Conservation (phyloP, 192 early-diverging fungal genomes). For the Glomus cerebriforme region DNA sequence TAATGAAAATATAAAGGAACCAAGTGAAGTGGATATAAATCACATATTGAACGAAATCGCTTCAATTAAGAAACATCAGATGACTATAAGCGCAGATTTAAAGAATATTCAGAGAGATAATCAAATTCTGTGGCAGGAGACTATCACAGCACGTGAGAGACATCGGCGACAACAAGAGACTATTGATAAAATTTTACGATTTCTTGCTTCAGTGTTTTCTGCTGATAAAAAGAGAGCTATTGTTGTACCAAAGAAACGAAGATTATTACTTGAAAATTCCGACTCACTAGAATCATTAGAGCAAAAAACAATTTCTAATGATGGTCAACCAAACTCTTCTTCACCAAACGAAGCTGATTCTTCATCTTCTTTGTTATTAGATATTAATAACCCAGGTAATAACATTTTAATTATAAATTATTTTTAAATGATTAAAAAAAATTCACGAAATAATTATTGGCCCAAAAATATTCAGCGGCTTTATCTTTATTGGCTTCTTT, state of each 20-base stretch:
- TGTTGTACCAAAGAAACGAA: conserved; percentile 51
- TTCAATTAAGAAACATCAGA: conserved; percentile 87
- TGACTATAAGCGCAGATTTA: conserved; percentile 84
- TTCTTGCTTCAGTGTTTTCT: conserved; percentile 86
- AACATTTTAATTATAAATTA: background rate
- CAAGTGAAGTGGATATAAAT: conserved; percentile 51
- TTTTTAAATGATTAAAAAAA: background rate
- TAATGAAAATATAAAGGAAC: conserved; percentile 44
- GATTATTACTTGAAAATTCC: conserved; percentile 22
- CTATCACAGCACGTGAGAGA: conserved; percentile 68
- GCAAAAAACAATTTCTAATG: background rate
- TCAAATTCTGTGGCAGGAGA: conserved; percentile 87
- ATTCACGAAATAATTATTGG: background rate
- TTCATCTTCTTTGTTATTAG: background rate
- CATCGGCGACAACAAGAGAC: conserved; percentile 87
- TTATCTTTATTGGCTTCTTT: conserved; percentile 13
- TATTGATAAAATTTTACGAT: conserved; percentile 92
- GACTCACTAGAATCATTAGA: background rate
- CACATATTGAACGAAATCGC: conserved; percentile 75
- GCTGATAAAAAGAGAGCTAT: conserved; percentile 52
- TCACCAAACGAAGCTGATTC: background rate
- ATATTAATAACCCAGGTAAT: conserved; percentile 25
- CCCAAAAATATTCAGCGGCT: background rate
- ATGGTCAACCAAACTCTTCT: background rate
- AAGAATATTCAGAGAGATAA: conserved; percentile 87